Base-by-base conservation (phyloP, 2,329 filamentous ascomycete genomes). In the Trichophyton rubrum region DNA sequence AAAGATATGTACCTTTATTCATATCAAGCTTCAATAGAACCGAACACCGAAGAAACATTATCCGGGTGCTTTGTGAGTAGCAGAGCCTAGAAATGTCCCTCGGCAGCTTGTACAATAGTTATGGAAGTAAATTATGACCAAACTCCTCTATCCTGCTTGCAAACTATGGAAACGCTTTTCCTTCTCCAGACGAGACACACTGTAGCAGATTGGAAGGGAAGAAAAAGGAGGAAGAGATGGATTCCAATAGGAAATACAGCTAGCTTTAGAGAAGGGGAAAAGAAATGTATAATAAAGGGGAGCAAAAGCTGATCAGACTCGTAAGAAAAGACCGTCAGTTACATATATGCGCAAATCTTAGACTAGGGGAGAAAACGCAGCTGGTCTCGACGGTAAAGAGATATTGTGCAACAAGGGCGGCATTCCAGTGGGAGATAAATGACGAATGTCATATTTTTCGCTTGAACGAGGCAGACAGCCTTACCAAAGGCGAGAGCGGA, bases 81-180 rank as follows among this genome's bases (percentile, higher is more conserved):
- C 33, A 38, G 9, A 13, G 11, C 33, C 33, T 38, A 38, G 33
- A 38, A 4, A 4, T 38, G 33, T 38, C 33, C 33, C 8, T 38
- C 33, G 33, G 33, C 33, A 13, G 33, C 11, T 38, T 38, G 33
- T 38, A 11, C 11, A 38, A 38, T 38, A 38, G 33, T 38, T 38
- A 38, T 55, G 49, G 27, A 55, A 35, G 11, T 22, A 3, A 55
- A 55, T 35, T 15, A 33, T 35, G 17, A 55, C 17, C n/a, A 6
- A 55, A 55, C 51, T 55, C 51, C 51, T 55, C 51, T 55, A 55
- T 55, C 51, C 51, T 55, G 33, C 51, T 38, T 33, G 9, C 27
- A 55, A 33, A 17, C 15, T 35, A 33, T 55, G 15, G 6, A 33
- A 55, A 55, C 30, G 51, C 51, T 55, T 55, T 47, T 47, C 43